phyloP scores from a whole-genome alignment of 768 basidiomycete species.

The Chalciporus piperatus region DNA sequence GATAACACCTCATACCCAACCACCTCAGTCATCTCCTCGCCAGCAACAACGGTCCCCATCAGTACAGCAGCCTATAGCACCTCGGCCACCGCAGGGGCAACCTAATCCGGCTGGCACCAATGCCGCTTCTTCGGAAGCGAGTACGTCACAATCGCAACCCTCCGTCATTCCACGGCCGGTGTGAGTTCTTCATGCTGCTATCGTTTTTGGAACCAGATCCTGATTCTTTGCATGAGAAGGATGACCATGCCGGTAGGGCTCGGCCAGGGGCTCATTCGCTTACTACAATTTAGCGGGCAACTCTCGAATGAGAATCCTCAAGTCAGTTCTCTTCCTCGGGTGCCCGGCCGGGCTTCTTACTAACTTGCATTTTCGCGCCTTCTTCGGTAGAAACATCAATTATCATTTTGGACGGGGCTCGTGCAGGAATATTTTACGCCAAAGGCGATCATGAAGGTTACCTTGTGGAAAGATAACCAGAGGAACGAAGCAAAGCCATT shows the following conservation, averaged over 20 bases:
- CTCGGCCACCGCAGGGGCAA: conserved; percentile 33
- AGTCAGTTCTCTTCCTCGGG: conserved; percentile 22
- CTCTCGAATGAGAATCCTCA: conserved; percentile 56
- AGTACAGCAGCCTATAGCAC: conserved; percentile 36
- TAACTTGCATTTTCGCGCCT: conserved; percentile 3
- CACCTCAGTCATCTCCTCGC: conserved; percentile 32
- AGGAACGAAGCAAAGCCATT: conserved; percentile 79
- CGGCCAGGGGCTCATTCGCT: conserved; percentile 62
- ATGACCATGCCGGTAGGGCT: conserved; percentile 40
- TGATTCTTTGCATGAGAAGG: conserved; percentile 24
- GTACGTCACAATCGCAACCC: conserved; percentile 33
- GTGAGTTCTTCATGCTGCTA: conserved; percentile 21
- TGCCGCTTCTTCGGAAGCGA: conserved; percentile 25
- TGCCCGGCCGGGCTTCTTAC: not conserved
- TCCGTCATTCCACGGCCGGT: conserved; percentile 29
- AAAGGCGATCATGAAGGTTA: conserved; percentile 72
- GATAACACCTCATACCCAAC: conserved; percentile 36
- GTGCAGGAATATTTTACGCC: conserved; percentile 70
- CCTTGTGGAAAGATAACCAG: conserved; percentile 85
- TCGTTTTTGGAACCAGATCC: conserved; percentile 3
- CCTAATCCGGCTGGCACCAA: conserved; percentile 23
- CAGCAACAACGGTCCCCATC: conserved; percentile 33
- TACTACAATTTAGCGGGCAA: conserved; percentile 69
- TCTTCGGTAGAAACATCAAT: conserved; percentile 50
- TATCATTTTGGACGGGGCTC: conserved; percentile 65